These are phyloP conservation scores for Curvularia hawaiiensis DNA, from an alignment of 2,329 filamentous ascomycete genomes.

Conservation along the genomic window DNA sequence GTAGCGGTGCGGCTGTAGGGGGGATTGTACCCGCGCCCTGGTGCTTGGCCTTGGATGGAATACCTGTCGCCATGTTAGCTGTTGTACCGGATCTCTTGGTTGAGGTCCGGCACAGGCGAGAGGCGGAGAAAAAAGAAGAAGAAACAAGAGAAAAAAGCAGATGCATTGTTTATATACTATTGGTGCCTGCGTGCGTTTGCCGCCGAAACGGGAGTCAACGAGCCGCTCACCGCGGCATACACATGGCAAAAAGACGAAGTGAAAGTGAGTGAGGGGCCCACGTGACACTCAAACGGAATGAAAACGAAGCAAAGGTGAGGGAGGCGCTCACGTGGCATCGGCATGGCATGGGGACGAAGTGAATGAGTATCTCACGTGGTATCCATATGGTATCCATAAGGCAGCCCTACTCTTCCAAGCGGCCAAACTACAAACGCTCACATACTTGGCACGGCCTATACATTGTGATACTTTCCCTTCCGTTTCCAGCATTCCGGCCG, in stretches of 20 bases:
- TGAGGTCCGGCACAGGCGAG: background rate
- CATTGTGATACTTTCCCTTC: rapidly evolving
- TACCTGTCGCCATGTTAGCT: too few species aligned
- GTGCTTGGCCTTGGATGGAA: too few species aligned
- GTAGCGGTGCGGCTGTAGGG: conserved; percentile 5
- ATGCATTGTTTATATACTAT: conserved; percentile 4
- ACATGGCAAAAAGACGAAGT: too few species aligned
- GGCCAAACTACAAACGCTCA: background rate
- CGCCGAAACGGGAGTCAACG: conserved; percentile 18
- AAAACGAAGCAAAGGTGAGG: conserved; percentile 11
- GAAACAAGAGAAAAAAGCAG: background rate
- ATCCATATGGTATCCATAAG: background rate
- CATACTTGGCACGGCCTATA: rapidly evolving
- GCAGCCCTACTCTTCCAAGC: background rate
- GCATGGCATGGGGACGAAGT: too few species aligned
- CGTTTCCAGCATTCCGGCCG: background rate
- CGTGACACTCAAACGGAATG: too few species aligned
- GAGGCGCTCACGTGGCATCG: background rate
- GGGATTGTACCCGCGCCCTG: conserved; percentile 19
- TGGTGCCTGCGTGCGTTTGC: background rate
- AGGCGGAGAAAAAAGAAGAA: background rate
- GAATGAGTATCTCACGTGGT: conserved; percentile 10
- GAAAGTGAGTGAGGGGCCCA: background rate
- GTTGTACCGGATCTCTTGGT: background rate
- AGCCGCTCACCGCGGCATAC: background rate